A percentile compares a stretch with the other conserved stretches of the same genome.
Conservation (phyloP, 2,329 filamentous ascomycete species). For the Penicillium fuscoglaucum region DNA sequence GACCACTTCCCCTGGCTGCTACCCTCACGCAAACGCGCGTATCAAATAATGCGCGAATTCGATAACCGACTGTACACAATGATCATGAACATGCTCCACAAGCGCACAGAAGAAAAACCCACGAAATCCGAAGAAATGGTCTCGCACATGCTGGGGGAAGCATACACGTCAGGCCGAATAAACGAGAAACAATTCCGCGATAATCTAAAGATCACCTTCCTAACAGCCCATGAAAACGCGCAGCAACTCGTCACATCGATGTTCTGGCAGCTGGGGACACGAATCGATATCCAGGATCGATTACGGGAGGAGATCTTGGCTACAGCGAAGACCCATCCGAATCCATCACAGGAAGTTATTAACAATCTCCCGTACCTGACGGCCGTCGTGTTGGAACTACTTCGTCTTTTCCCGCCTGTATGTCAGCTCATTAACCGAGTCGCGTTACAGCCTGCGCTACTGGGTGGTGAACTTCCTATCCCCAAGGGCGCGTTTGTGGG, state of each 20-base stretch:
- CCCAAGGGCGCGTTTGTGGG: conserved; percentile 43
- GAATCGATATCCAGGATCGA: conserved; percentile 34
- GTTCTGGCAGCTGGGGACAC: conserved; percentile 41
- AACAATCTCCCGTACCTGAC: conserved; percentile 47
- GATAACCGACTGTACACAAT: conserved; percentile 20
- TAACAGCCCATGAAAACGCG: conserved; percentile 47
- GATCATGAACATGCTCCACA: conserved; percentile 10
- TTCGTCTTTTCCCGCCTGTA: conserved; percentile 53
- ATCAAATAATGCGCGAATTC: conserved; percentile 29
- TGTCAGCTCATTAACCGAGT: conserved; percentile 52
- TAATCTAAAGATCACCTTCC: conserved; percentile 44
- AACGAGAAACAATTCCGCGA: conserved; percentile 43
- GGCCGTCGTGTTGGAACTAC: conserved; percentile 48
- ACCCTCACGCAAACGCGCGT: conserved; percentile 22
- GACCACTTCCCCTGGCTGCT: conserved; percentile 26
- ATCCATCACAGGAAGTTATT: conserved; percentile 27
- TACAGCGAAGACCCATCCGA: background rate
- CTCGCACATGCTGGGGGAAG: conserved; percentile 25
- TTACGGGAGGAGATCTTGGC: conserved; percentile 35
- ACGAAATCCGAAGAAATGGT: conserved; percentile 19
- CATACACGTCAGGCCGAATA: conserved; percentile 26
- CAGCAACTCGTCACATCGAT: conserved; percentile 41
- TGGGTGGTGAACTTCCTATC: conserved; percentile 33
- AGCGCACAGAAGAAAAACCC: background rate
- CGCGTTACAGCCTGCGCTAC: conserved; percentile 29